Evolutionary conservation across 306 rosid species (phyloP).

Genomic region (Cicer pinnatifidum): DNA sequence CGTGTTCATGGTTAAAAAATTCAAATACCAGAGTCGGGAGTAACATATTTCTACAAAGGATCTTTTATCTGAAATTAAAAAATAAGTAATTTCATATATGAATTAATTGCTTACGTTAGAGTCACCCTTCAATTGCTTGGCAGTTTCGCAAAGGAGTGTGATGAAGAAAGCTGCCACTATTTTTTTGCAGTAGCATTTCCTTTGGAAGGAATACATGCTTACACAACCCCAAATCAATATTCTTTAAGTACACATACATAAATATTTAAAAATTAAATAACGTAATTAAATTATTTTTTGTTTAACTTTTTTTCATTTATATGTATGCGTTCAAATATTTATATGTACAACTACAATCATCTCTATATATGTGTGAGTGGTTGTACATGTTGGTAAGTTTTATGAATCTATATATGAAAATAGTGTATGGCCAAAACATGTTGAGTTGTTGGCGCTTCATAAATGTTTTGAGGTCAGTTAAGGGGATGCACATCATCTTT

Average conservation of each 20-base stretch:
- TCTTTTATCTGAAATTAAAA: background rate
- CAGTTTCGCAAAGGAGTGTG: conserved; percentile 35
- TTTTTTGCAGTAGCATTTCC: conserved; percentile 25
- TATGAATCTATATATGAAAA: conserved; percentile 5
- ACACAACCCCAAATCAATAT: too few species aligned
- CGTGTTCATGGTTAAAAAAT: too few species aligned
- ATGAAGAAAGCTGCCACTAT: conserved; percentile 19
- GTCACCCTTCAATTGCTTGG: conserved; percentile 32
- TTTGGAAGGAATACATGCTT: background rate
- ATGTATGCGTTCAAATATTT: too few species aligned
- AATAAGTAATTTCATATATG: background rate
- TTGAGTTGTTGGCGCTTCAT: conserved; percentile 1
- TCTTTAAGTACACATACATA: too few species aligned
- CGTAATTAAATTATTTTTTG: too few species aligned
- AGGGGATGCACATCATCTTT: too few species aligned
- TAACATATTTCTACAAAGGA: background rate
- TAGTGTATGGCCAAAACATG: background rate
- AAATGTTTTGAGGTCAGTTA: background rate
- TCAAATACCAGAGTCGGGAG: too few species aligned
- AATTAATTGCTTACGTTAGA: background rate
- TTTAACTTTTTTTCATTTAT: too few species aligned
- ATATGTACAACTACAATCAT: background rate
- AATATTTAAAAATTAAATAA: too few species aligned
- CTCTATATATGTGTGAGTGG: background rate
- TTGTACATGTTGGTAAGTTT: background rate